phyloP scores from a whole-genome alignment of 768 basidiomycete species.

The Neoboletus subvelutipes region DNA sequence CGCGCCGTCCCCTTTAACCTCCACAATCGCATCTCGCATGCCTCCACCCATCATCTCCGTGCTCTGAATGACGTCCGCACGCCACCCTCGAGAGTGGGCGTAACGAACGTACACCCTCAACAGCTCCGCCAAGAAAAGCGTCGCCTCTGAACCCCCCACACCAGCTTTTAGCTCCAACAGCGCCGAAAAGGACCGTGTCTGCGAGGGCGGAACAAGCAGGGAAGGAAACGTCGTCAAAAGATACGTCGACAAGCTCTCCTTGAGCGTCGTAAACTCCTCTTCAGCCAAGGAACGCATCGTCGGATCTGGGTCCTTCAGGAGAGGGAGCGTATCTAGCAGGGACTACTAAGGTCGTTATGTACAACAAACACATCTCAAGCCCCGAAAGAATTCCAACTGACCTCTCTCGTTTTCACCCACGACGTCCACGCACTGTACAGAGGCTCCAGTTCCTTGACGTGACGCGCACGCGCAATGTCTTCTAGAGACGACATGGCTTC shows the following conservation, averaged over 20 bases:
- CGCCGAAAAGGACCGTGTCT: constrained; percentile 66
- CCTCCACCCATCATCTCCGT: constrained; percentile 64
- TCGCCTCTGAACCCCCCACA: background rate
- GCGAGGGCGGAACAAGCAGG: constrained; percentile 61
- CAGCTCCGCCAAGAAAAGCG: constrained; percentile 66
- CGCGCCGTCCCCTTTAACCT: constrained; percentile 72
- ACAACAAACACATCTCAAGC: constrained; percentile 3
- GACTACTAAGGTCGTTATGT: constrained; percentile 48
- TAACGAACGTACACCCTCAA: constrained; percentile 51
- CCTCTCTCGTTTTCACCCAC: constrained; percentile 58
- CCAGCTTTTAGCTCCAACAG: constrained; percentile 83
- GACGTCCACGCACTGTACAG: constrained; percentile 66
- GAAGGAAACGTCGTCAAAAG: constrained; percentile 55
- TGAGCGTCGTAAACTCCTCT: constrained; percentile 52
- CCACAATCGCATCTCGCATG: constrained; percentile 74
- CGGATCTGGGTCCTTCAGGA: constrained; percentile 62
- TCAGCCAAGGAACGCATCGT: background rate
- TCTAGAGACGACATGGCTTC: constrained; percentile 52
- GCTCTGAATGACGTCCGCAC: constrained; percentile 54
- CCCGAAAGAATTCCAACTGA: constrained; percentile 31
- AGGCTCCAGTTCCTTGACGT: constrained; percentile 67
- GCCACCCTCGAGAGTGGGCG: constrained; percentile 59
- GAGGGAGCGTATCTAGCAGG: constrained; percentile 56
- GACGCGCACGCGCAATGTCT: constrained; percentile 58
- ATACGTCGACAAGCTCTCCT: constrained; percentile 18